Evolutionary conservation across 345 rosid genomes (phyloP), one percentile per base, ranked within the genome.

Genomic region (Gynandropsis gynandra): DNA sequence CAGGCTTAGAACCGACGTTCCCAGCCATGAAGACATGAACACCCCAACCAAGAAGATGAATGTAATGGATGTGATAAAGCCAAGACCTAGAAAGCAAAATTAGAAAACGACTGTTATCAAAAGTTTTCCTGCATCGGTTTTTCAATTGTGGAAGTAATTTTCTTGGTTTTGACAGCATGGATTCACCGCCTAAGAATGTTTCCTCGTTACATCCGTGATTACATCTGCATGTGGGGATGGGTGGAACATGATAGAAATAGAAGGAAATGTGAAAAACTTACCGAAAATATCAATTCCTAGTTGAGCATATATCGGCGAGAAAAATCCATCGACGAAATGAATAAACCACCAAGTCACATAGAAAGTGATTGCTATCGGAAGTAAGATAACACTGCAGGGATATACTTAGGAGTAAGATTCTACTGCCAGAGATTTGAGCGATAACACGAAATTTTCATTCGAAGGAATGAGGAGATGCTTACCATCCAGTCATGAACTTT

Each of bases 21-120:
- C 98, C 84, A 92, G 70, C 98, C 98, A 92, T 12, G 98, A 92
- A 42, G 98, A 87, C 98, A 92, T 92, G 76, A 92, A 92, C 55
- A 92, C 95, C 49, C 98, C 98, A 56, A 92, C 80, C 85, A 87
- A 58, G 82, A 92, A 92, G 64, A 92, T 92, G 65, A 92, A 87
- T 1, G 87, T 79, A 47, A 92, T 70, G 47, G 98, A 92, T 16
- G 98, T 92, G 63, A 85, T 71, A 70, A 92, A 87, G 17, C 98
- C 98, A 71, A 92, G 88, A 63, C 97, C 98, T 92, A 63, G 53
- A 69, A 9, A 24, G 2, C 56, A 60, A 62, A 39, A 36, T 41
- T 38, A 68, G 48, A 42, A 38, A 19, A 16, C 31, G 34, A 59
- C 14, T 9, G 17, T 24, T 24, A 50, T 55, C 21, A 63, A 56